phyloP scores from a whole-genome alignment of 257 asterid species.

The Penstemon barbatus region DNA sequence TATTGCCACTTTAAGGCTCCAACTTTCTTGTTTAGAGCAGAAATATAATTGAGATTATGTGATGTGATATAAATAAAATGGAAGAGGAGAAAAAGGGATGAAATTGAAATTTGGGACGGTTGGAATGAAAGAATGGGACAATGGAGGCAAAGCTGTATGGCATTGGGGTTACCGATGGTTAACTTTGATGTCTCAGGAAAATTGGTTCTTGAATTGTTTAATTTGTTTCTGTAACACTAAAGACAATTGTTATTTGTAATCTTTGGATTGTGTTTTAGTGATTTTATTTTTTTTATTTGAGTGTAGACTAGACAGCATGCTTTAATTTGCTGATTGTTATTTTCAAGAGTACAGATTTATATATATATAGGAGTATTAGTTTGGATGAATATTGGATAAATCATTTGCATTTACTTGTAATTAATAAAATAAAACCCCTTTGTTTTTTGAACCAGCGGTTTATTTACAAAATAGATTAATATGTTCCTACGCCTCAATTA shows the following conservation, averaged over 20 bases:
- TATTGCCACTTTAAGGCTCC: background rate
- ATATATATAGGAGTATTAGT: too few species aligned
- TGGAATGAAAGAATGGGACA: slow-evolving; percentile 23
- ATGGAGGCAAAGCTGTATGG: slow-evolving; percentile 22
- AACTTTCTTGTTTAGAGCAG: slow-evolving; percentile 13
- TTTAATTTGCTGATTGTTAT: background rate
- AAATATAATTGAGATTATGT: background rate
- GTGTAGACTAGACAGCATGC: background rate
- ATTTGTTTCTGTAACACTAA: background rate
- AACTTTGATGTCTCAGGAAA: slow-evolving; percentile 51
- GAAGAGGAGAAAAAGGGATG: background rate
- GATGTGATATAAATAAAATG: slow-evolving; percentile 33
- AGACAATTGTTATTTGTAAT: slow-evolving; percentile 28
- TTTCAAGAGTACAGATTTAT: too few species aligned
- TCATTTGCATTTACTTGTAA: too few species aligned
- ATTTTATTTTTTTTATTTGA: slow-evolving; percentile 14
- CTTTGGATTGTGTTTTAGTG: slow-evolving; percentile 19
- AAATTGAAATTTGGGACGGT: slow-evolving; percentile 18
- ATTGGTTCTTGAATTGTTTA: slow-evolving; percentile 24
- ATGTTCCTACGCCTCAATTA: too few species aligned
- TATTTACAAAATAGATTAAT: too few species aligned
- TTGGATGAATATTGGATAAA: too few species aligned
- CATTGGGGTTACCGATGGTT: slow-evolving; percentile 47
- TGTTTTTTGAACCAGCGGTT: too few species aligned
- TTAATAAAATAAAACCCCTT: too few species aligned